phyloP scores from a whole-genome alignment of 257 asterid species.

The Scutellaria galericulata region DNA sequence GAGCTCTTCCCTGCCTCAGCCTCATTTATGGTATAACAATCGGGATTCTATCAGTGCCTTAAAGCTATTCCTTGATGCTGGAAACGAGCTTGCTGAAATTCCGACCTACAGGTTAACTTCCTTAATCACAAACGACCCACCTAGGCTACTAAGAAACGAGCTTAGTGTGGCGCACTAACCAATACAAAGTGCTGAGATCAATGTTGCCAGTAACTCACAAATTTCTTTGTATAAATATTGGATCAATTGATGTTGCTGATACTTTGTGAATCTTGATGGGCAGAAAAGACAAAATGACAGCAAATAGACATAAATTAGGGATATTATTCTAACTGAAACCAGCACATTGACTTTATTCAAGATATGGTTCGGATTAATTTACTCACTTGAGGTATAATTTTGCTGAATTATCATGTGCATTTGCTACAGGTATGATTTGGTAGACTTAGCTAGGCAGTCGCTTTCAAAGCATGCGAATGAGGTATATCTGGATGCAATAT shows the following conservation, averaged over 20 bases:
- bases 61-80: constrained; percentile 84
- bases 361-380: background rate
- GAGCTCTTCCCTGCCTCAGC: constrained; percentile 59
- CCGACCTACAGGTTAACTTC: constrained; percentile 76
- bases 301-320: background rate
- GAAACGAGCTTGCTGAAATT: constrained; percentile 74
- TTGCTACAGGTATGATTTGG: constrained; percentile 86
- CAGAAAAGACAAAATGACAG: too few species aligned
- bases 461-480: constrained; percentile 94
- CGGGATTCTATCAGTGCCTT: constrained; percentile 63
- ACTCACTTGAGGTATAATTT: background rate
- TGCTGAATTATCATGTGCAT: constrained; percentile 26
- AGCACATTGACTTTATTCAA: background rate
- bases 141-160: too few species aligned
- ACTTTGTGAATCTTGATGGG: too few species aligned
- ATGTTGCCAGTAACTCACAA: too few species aligned
- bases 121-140: background rate
- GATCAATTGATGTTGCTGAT: too few species aligned
- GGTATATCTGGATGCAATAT: constrained; percentile 73
- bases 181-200: too few species aligned
- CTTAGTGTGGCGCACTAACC: too few species aligned
- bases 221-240: too few species aligned
- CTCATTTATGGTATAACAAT: constrained; percentile 89
- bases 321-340: background rate
- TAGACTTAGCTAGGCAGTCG: constrained; percentile 86